Evolutionary conservation across 441 rosid genomes (phyloP).

Genomic region (Pelargonium cotyledonis): DNA sequence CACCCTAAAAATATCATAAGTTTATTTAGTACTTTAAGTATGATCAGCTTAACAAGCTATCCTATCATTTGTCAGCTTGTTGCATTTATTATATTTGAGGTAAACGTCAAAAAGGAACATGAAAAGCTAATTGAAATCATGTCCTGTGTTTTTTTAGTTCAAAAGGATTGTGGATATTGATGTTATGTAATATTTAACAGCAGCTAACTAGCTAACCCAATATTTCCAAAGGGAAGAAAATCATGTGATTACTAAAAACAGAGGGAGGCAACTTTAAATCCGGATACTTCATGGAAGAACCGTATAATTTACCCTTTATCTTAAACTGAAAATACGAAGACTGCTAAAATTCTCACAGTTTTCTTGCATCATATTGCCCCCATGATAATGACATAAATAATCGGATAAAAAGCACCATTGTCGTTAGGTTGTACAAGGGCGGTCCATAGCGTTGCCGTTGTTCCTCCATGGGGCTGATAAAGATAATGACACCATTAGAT

Average conservation of each 20-base stretch:
- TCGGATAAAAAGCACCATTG: constrained; percentile 52
- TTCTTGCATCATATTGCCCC: constrained; percentile 52
- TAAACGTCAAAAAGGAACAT: no score
- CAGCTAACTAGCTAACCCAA: neutral
- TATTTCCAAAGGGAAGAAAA: neutral
- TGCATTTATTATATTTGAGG: no score
- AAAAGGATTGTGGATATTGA: neutral
- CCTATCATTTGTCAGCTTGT: no score
- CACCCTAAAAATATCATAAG: neutral
- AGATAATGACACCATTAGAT: constrained; percentile 18
- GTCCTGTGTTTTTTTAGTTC: neutral
- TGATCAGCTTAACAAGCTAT: neutral
- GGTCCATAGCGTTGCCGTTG: constrained; percentile 95
- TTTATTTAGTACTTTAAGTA: neutral
- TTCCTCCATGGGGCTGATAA: constrained; percentile 94
- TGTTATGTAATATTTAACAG: neutral
- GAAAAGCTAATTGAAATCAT: no score
- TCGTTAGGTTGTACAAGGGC: constrained; percentile 77
- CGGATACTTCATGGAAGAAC: neutral
- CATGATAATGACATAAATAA: constrained; percentile 57
- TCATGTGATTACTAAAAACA: neutral
- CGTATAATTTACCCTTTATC: neutral
- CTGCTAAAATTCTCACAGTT: constrained; percentile 48
- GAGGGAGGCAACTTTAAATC: neutral
- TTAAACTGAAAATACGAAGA: constrained; percentile 13